Evolutionary conservation across 1,284 basidiomycete genomes (phyloP), one percentile per base, ranked within the genome.

Genomic region (Sphagnurus paluster): DNA sequence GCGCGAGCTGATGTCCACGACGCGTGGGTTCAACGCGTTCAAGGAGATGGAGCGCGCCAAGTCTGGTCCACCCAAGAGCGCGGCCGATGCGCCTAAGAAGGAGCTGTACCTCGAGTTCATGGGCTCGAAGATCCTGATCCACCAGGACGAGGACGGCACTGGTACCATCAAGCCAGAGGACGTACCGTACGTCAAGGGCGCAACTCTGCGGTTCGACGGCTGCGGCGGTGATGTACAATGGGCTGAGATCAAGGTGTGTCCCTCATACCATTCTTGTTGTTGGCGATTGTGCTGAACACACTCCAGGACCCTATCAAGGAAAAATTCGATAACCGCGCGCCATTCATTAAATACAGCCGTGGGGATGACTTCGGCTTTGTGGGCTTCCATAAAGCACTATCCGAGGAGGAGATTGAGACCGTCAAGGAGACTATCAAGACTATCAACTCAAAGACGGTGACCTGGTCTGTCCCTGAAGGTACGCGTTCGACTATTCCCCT

Each of bases 21-120:
- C 74, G 24, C 74, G 75, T 24, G 80, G 80, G 21, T 96, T 95
- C 74, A 93, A 97, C 65, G 95, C 94, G 2, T 98, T 98, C 79
- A 79, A 77, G 52, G 88, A 93, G 62, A 85, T 88, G 80, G 82
- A 68, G 29, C 66, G 74, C 37, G 70, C 63, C 46, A 71, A 74
- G 46, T 58, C 59, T 33, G 64, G 26, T 8, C 16, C 30, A 16
- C 46, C 39, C 35, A 46, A 28, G 19, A 39, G 24, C 39, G 55
- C 53, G 42, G 53, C 54, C 14, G 54, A 56, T 21, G 55, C 72
- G 50, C 65, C 72, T 46, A 77, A 79, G 57, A 78, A 77, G 11
- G 82, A 86, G 39, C 68, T 88, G 1, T 82, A 74, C 54, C 73
- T 89, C 37, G 80, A 89, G 56, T 87, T 87, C 63, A 74, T 88